Evolutionary conservation across 441 rosid species (phyloP).

Genomic region (Capsella rubella): DNA sequence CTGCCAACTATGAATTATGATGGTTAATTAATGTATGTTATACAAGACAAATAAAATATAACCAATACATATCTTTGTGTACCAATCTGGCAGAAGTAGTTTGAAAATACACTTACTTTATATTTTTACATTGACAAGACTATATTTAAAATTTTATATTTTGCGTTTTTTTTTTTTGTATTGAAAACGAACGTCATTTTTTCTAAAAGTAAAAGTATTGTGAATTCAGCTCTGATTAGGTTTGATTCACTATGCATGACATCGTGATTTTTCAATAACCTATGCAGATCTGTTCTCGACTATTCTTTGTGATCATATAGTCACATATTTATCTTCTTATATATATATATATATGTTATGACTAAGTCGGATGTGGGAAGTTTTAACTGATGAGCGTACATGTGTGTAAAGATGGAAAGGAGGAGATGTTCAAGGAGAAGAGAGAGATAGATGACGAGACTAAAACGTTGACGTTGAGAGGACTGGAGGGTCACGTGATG

Average conservation of each 20-base stretch:
- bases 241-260: too few relatives aligned
- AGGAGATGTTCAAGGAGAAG: conserved; percentile 35
- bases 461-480: conserved; percentile 26
- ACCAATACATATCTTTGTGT: too few relatives aligned
- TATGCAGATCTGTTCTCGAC: background rate
- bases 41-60: too few relatives aligned
- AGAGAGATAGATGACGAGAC: conserved; percentile 38
- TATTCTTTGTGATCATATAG: background rate
- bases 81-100: too few relatives aligned
- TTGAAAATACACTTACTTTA: too few relatives aligned
- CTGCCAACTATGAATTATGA: background rate
- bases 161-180: too few relatives aligned
- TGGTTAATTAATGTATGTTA: background rate
- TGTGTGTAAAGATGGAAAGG: conserved; percentile 38
- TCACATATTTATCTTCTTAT: background rate
- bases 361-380: background rate
- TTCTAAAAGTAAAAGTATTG: too few relatives aligned
- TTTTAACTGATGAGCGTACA: background rate
- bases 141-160: too few relatives aligned
- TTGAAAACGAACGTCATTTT: too few relatives aligned
- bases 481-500: conserved; percentile 43
- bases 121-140: too few relatives aligned
- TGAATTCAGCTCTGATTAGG: too few relatives aligned
- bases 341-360: background rate
- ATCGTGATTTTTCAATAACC: too few relatives aligned